These are phyloP conservation scores for Lactarius vividus DNA, from an alignment of 768 basidiomycete genomes.

Conservation along the genomic window DNA sequence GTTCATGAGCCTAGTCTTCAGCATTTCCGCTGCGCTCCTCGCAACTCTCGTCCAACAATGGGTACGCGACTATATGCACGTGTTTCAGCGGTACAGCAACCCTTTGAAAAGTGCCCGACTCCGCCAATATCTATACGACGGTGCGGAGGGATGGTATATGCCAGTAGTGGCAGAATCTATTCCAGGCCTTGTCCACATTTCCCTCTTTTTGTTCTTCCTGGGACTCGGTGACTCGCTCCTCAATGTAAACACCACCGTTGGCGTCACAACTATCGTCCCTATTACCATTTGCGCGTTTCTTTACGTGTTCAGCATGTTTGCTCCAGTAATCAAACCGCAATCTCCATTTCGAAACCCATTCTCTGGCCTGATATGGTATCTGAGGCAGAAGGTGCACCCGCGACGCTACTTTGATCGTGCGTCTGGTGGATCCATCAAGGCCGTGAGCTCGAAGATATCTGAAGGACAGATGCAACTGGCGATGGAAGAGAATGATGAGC, in stretches of 20 bases:
- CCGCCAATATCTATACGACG: conserved; percentile 38
- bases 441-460: not conserved
- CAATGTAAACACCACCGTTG: conserved; percentile 29
- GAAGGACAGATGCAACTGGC: conserved; percentile 2
- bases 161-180: conserved; percentile 42
- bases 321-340: conserved; percentile 6
- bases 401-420: not conserved
- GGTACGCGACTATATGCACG: conserved; percentile 39
- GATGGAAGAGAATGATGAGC: not conserved
- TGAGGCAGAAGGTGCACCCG: conserved; percentile 6
- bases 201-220: conserved; percentile 49
- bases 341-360: conserved; percentile 17
- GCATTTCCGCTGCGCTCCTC: conserved; percentile 41
- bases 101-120: conserved; percentile 39
- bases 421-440: not conserved
- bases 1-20: conserved; percentile 40
- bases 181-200: conserved; percentile 47
- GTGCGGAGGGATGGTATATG: conserved; percentile 41
- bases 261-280: conserved; percentile 2
- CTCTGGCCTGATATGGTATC: conserved; percentile 13
- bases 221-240: conserved; percentile 46
- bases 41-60: conserved; percentile 53
- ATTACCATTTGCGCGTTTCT: conserved; percentile 9
- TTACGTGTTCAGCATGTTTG: conserved; percentile 21
- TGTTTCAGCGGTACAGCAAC: conserved; percentile 33